Conservation (phyloP, 805 yeast genomes). For the Metschnikowia gelsemii region DNA sequence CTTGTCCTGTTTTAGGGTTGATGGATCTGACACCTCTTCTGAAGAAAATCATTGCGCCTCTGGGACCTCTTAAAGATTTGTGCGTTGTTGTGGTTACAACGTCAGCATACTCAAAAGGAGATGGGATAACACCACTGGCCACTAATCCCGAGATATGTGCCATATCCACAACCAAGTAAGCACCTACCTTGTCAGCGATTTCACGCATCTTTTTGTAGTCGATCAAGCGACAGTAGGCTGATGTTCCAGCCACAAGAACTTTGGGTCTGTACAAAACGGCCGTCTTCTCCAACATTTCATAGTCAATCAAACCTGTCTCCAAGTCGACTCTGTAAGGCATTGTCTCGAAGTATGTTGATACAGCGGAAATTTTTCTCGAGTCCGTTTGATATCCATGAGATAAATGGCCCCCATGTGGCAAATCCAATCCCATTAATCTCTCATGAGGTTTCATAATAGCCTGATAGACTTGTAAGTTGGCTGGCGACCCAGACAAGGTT, state of each 20-base stretch:
- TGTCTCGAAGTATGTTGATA: slow-evolving; percentile 95
- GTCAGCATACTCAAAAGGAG: slow-evolving; percentile 96
- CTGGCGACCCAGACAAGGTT: slow-evolving; percentile 95
- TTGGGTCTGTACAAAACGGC: slow-evolving; percentile 94
- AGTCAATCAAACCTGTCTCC: slow-evolving; percentile 92
- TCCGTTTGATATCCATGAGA: slow-evolving; percentile 98
- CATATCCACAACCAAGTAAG: slow-evolving; percentile 95
- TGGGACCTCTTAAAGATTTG: slow-evolving; percentile 98
- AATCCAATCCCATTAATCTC: slow-evolving; percentile 95
- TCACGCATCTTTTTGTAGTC: slow-evolving; percentile 96
- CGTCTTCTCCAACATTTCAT: slow-evolving; percentile 88
- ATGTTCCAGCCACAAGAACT: slow-evolving; percentile 95
- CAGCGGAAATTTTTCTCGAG: slow-evolving; percentile 88
- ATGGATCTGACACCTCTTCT: slow-evolving; percentile 91
- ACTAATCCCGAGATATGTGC: slow-evolving; percentile 97
- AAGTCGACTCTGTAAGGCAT: slow-evolving; percentile 96
- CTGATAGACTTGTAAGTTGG: slow-evolving; percentile 93
- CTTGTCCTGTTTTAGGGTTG: slow-evolving; percentile 85
- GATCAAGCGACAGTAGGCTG: slow-evolving; percentile 94
- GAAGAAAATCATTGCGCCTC: slow-evolving; percentile 99
- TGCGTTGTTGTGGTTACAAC: slow-evolving; percentile 98
- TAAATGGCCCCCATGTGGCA: slow-evolving; percentile 98
- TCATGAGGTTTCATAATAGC: slow-evolving; percentile 95
- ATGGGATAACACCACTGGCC: slow-evolving; percentile 92
- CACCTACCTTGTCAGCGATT: slow-evolving; percentile 96